Evolutionary conservation across 306 rosid species (phyloP), one percentile per base, ranked within the genome.

Genomic region (Casuarina cunninghamiana): DNA sequence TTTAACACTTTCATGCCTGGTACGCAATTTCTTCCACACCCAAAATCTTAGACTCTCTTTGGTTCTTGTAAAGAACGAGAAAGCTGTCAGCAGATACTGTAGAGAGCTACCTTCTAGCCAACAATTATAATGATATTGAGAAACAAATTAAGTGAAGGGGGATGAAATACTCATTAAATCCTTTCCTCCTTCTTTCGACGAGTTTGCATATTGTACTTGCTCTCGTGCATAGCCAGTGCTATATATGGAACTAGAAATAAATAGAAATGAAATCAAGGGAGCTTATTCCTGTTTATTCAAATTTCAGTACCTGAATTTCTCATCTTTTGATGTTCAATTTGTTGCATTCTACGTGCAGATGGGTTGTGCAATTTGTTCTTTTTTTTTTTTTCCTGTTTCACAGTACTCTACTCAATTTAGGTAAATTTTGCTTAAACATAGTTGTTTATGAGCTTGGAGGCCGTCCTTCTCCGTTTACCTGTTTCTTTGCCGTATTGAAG

Each of bases 1-100:
- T 51, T 78, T 15, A 70, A 35, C 58, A 74, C 85, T 70, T 85
- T 83, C 78, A 79, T 60, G 78, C 82, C 94, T 3, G 74, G 85
- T 83, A 84, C 76, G 89, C 91, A 84, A 71, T 77, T 77, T 81
- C 83, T 89, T 76, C 78, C 84, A 46, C 78, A 71, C 77, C 82
- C 82, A 50, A 84, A 79, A 78, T 75, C 84, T 50, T 88, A 62
- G 49, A 43, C 61, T 49, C 46, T 26, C 13, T 26, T 21, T 75
- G 35, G 46, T 44, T 71, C 58, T 51, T 66, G 42, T 49, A 55
- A 35, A 43, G n/a, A 39, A 41, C 6, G 12, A 26, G 44, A 69
- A 41, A 10, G 39, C 2, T 57, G 13, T 11, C 10, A 39, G 69
- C 10, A 61, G 49, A 73, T 3, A 21, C 37, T 15, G 62, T 48